phyloP scores from a whole-genome alignment of 345 rosid species.

The Ricinus communis region DNA sequence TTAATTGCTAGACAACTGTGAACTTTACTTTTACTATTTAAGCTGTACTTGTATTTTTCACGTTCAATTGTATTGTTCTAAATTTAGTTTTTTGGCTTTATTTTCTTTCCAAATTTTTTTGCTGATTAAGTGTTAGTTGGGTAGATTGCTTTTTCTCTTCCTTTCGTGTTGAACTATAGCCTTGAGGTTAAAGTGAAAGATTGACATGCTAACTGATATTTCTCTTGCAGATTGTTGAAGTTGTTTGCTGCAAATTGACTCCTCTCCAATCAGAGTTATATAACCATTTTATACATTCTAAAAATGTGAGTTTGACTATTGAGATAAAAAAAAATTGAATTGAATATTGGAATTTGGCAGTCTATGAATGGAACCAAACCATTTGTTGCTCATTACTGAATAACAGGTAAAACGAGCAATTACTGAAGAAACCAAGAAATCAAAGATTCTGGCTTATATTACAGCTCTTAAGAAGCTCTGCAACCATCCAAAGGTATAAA shows the following conservation, averaged over 20 bases:
- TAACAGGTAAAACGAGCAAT: slow-evolving; percentile 81
- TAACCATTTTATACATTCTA: slow-evolving; percentile 90
- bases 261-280: slow-evolving; percentile 84
- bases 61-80: not conserved
- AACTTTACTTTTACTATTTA: not conserved
- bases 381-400: slow-evolving; percentile 16
- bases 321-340: not conserved
- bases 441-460: slow-evolving; percentile 94
- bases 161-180: not conserved
- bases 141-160: not conserved
- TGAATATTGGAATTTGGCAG: slow-evolving; percentile 2
- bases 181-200: not conserved
- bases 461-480: slow-evolving; percentile 99
- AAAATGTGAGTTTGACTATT: slow-evolving; percentile 61
- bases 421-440: slow-evolving; percentile 71
- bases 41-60: not conserved
- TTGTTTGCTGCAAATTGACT: slow-evolving; percentile 97
- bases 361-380: not conserved
- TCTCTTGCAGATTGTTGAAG: slow-evolving; percentile 84
- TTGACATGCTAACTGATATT: not conserved
- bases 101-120: not conserved
- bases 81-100: not conserved
- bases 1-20: slow-evolving; percentile 1
- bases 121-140: not conserved
- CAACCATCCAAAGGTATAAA: slow-evolving; percentile 93